Evolutionary conservation across 768 basidiomycete species (phyloP).

Genomic region (Solioccasus polychromus): DNA sequence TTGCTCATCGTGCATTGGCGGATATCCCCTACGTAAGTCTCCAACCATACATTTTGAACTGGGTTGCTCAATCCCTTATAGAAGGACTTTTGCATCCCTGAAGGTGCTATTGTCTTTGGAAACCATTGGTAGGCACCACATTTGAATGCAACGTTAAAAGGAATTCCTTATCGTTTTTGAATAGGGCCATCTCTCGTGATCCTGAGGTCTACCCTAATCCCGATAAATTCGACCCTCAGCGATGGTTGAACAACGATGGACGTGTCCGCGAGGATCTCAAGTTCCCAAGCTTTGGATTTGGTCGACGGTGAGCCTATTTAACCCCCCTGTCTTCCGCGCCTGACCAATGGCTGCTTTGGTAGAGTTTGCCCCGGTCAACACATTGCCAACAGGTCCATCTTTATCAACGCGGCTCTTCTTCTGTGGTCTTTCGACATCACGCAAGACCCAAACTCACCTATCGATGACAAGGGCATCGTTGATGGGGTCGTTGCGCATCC

Average conservation of each 20-base stretch:
- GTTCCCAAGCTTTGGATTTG: slow-evolving; percentile 56
- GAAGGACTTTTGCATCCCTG: slow-evolving; percentile 34
- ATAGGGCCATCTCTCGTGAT: slow-evolving; percentile 56
- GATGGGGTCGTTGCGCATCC: slow-evolving; percentile 67
- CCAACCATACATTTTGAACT: not conserved
- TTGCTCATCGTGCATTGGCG: slow-evolving; percentile 61
- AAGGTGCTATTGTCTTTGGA: slow-evolving; percentile 36
- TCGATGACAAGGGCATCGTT: slow-evolving; percentile 60
- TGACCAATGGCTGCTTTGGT: not conserved
- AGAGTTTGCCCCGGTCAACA: slow-evolving; percentile 69
- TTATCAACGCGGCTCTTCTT: slow-evolving; percentile 60
- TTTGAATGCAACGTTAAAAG: not conserved
- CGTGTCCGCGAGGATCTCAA: slow-evolving; percentile 51
- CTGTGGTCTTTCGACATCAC: slow-evolving; percentile 64
- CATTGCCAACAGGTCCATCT: slow-evolving; percentile 59
- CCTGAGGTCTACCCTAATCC: slow-evolving; percentile 58
- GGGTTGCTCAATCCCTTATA: slow-evolving; percentile 19
- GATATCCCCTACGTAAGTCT: slow-evolving; percentile 59
- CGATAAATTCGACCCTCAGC: slow-evolving; percentile 53
- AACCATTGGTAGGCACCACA: slow-evolving; percentile 31
- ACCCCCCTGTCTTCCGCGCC: not conserved
- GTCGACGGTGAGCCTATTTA: slow-evolving; percentile 33
- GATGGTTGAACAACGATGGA: slow-evolving; percentile 45
- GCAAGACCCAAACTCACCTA: slow-evolving; percentile 49
- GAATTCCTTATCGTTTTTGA: not conserved